phyloP scores from a whole-genome alignment of 73 alveolate species.

The Paramecium octaurelia region DNA sequence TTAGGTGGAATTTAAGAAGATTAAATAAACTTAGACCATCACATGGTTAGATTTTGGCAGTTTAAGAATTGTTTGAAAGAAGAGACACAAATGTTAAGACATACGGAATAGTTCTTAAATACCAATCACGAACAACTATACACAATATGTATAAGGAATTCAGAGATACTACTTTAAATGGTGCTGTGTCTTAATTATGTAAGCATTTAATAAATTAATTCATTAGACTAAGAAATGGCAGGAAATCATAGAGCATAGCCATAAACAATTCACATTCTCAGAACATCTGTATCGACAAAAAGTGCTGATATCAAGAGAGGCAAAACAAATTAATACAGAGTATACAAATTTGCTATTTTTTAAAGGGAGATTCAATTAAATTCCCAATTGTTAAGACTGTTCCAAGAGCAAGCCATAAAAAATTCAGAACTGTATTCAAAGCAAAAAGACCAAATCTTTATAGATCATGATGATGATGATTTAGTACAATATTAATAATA shows the following conservation, averaged over 20 bases:
- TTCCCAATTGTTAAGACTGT: conserved; percentile 59
- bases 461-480: conserved; percentile 9
- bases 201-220: background rate
- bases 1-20: conserved; percentile 73
- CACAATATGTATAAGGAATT: conserved; percentile 93
- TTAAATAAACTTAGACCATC: conserved; percentile 81
- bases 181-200: conserved; percentile 87
- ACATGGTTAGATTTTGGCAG: conserved; percentile 84
- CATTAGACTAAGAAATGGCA: conserved; percentile 80
- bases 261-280: conserved; percentile 82
- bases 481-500: background rate
- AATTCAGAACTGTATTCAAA: conserved; percentile 54
- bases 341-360: background rate
- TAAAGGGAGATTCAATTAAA: conserved; percentile 50
- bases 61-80: conserved; percentile 79
- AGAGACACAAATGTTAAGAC: conserved; percentile 77
- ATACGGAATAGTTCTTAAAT: conserved; percentile 89
- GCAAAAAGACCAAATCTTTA: conserved; percentile 58
- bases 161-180: conserved; percentile 85
- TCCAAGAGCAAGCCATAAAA: conserved; percentile 47
- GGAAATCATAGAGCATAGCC: conserved; percentile 92
- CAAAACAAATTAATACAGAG: background rate
- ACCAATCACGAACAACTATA: conserved; percentile 87
- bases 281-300: conserved; percentile 60
- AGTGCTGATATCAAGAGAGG: background rate